Evolutionary conservation across 331 rosid genomes (phyloP), one percentile per base, ranked within the genome.

Genomic region (Quercus phellos): DNA sequence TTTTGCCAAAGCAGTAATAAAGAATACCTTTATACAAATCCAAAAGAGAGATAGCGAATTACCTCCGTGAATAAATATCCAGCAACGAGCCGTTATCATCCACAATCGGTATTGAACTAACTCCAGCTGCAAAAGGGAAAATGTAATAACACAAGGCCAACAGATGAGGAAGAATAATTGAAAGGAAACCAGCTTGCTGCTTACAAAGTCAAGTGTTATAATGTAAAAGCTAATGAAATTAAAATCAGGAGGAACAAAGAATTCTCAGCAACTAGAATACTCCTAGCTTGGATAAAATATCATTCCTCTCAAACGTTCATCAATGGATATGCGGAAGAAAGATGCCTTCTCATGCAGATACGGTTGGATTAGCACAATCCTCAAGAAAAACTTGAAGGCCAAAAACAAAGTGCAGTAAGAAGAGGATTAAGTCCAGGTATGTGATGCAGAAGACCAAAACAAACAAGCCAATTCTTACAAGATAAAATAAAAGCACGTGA

Each of bases 81-180:
- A 88, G 79, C 79, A 88, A 85, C 22, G 91, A 88, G 68, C 84
- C 88, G 71, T 83, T 83, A 67, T 83, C 85, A 79, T 88, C 91
- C 83, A 88, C 91, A 38, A 88, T 81, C 5, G 91, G 91, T 83
- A 88, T 81, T 70, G 91, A 83, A 86, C 91, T 88, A 78, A 88
- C 89, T 32, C 68, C 77, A 67, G 91, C 91, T 88, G 88, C 86
- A 81, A 83, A 46, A 68, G 68, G 70, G 79, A 74, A 69, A 61
- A 59, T 60, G 69, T 66, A 51, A 75, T 80, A 72, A 69, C 69
- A 38, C 30, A 73, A 70, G 66, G 72, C 56, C 63, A 24, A 46
- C 79, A 46, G 74, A 60, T 42, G 67, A 76, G 68, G 63, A 56
- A 53, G 46, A 27, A 63, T 18, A 78, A 54, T 9, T 34, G 24